Evolutionary conservation across 225 moss, liverwort and hornwort species (phyloP).

Genomic region (Pleurozium schreberi): DNA sequence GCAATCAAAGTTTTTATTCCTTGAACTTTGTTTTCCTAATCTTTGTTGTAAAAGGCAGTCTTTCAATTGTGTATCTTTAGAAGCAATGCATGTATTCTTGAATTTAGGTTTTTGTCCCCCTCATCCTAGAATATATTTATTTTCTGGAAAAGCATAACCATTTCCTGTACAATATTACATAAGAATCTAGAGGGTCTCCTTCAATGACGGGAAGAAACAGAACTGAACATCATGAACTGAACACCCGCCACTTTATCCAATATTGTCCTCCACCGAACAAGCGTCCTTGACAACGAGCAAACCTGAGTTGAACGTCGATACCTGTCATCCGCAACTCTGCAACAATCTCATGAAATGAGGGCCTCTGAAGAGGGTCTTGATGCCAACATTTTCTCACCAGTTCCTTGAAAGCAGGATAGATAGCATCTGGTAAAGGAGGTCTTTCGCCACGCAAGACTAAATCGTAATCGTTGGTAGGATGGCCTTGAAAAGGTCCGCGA

Average conservation of each 20-base stretch:
- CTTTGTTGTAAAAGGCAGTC: neutral
- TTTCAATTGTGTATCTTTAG: neutral
- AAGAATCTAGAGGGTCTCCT: no score
- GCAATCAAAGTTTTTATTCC: neutral
- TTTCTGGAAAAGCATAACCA: neutral
- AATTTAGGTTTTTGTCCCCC: neutral
- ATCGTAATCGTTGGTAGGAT: neutral
- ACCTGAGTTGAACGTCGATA: no score
- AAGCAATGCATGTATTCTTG: neutral
- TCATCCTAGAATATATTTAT: neutral
- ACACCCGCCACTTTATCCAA: no score
- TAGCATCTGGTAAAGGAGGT: neutral
- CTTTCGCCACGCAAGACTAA: neutral
- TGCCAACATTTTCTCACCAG: neutral
- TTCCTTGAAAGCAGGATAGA: neutral
- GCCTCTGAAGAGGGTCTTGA: neutral
- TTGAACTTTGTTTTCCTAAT: neutral
- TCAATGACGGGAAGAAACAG: neutral
- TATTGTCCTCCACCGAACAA: no score
- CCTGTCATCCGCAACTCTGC: fast-evolving
- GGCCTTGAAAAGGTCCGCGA: neutral
- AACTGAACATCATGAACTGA: no score
- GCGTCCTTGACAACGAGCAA: no score
- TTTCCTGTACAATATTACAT: no score
- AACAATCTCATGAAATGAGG: neutral